Percentiles rank a stretch among this genome's conserved stretches.
phyloP scores from a whole-genome alignment of 2,329 filamentous ascomycete species.

The Mollisia scopiformis region DNA sequence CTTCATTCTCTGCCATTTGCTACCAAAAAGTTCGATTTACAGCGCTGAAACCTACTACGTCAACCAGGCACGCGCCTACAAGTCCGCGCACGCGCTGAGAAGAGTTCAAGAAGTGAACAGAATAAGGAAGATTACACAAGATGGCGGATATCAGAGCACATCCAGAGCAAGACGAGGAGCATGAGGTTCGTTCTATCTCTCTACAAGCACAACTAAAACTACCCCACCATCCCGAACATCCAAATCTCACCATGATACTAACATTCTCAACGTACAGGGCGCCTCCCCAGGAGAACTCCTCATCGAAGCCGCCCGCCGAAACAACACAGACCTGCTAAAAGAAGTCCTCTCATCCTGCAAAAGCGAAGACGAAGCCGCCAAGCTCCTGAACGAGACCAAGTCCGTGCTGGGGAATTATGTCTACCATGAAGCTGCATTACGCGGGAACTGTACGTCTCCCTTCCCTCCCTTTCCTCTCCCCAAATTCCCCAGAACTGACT shows the following conservation, averaged over 20 bases:
- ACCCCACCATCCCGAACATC: slow-evolving; percentile 5
- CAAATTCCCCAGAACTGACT: not conserved
- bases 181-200: slow-evolving; percentile 28
- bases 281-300: slow-evolving; percentile 84
- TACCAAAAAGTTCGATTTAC: not conserved
- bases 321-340: slow-evolving; percentile 84
- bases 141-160: slow-evolving; percentile 34
- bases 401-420: slow-evolving; percentile 87
- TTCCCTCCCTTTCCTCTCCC: not conserved
- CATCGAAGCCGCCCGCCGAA: slow-evolving; percentile 89
- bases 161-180: slow-evolving; percentile 31
- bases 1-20: not conserved
- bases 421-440: slow-evolving; percentile 84
- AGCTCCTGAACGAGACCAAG: slow-evolving; percentile 82
- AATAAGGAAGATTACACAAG: slow-evolving; percentile 6
- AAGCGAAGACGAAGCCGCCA: slow-evolving; percentile 64
- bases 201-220: not conserved
- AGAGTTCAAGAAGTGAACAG: not conserved
- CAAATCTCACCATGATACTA: no score
- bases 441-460: slow-evolving; percentile 74
- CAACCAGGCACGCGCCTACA: slow-evolving; percentile 5
- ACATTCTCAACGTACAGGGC: slow-evolving; percentile 60
- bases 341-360: slow-evolving; percentile 68
- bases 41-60: not conserved
- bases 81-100: not conserved